A percentile compares a stretch with the other conserved stretches of the same genome.
phyloP scores from a whole-genome alignment of 345 rosid genomes.

The Eucalyptus polybractea region DNA sequence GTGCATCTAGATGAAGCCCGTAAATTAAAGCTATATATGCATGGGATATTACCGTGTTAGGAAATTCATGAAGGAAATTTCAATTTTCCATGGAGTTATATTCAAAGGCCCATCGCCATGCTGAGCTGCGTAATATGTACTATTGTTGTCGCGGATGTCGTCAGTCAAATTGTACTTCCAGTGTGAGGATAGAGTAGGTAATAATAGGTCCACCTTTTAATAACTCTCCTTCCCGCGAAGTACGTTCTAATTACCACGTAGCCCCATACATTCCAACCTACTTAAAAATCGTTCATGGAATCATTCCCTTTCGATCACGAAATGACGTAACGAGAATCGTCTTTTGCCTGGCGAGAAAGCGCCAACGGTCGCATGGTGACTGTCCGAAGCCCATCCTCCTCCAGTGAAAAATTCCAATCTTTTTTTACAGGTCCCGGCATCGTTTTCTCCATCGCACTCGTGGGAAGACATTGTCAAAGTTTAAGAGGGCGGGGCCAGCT shows the following conservation, averaged over 20 bases:
- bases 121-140: neutral
- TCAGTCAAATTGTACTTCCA: neutral
- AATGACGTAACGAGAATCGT: neutral
- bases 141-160: neutral
- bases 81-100: neutral
- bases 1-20: neutral
- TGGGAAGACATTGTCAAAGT: neutral
- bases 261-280: neutral
- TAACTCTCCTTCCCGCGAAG: neutral
- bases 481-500: neutral
- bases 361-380: neutral
- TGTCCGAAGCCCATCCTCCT: neutral
- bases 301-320: neutral
- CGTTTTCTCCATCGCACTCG: neutral
- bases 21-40: neutral
- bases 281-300: neutral
- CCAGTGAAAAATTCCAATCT: neutral
- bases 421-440: neutral
- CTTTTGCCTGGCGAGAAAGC: neutral
- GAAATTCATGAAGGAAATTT: neutral
- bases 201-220: neutral
- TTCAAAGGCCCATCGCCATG: neutral
- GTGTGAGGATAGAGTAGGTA: neutral
- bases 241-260: neutral
- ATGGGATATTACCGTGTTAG: neutral